phyloP scores from a whole-genome alignment of 306 rosid species.

The Fragaria vesca region DNA sequence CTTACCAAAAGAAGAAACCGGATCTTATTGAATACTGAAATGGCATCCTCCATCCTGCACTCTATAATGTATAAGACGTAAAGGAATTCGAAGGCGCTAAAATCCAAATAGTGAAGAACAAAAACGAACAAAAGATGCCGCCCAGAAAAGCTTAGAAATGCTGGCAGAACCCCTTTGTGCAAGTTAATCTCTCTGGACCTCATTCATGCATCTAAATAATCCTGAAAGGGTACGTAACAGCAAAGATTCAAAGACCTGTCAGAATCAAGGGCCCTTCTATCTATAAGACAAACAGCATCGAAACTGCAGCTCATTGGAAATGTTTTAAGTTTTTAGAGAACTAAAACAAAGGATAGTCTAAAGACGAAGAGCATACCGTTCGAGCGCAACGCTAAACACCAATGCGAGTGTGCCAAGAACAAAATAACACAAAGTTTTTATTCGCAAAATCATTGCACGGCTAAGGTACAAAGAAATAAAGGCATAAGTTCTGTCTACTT shows the following conservation, averaged over 20 bases:
- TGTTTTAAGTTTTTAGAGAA: no score
- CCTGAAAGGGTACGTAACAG: not conserved
- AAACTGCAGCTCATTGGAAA: not conserved
- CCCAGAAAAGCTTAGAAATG: not conserved
- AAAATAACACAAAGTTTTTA: not conserved
- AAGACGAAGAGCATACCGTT: not conserved
- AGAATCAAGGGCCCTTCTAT: not conserved
- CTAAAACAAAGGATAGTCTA: not conserved
- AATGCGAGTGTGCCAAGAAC: not conserved
- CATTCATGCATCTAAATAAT: not conserved
- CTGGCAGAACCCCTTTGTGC: not conserved
- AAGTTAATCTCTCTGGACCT: not conserved
- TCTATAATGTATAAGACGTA: not conserved
- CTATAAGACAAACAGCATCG: not conserved
- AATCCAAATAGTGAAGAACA: not conserved
- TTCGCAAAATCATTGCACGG: not conserved
- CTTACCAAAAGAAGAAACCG: not conserved
- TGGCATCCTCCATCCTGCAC: not conserved
- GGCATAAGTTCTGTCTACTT: not conserved
- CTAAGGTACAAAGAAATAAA: not conserved
- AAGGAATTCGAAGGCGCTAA: not conserved
- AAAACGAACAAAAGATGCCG: not conserved
- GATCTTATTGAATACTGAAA: not conserved
- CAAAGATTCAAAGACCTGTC: not conserved
- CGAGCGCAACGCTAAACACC: not conserved